Evolutionary conservation across 2,329 filamentous ascomycete species (phyloP).

Genomic region (Pseudodiploospora longispora): DNA sequence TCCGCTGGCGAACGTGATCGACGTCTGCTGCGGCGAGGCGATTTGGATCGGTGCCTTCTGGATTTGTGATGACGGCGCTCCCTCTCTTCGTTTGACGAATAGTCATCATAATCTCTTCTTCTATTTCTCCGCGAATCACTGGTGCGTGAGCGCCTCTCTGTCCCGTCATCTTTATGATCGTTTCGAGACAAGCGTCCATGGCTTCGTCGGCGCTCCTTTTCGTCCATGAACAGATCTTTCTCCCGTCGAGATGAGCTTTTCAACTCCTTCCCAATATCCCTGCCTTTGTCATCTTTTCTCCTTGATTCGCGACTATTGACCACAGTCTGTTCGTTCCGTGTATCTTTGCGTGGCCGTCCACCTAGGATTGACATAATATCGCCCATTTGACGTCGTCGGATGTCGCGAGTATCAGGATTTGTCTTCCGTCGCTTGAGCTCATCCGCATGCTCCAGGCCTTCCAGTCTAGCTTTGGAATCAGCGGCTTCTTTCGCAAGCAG

Average conservation of each 20-base stretch:
- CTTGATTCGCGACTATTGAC: slow-evolving; percentile 8
- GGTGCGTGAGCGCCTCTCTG: slow-evolving; percentile 5
- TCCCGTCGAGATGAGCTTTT: slow-evolving; percentile 6
- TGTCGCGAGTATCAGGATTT: slow-evolving; percentile 40
- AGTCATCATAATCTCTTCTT: neutral
- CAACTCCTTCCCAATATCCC: neutral
- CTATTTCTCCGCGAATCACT: slow-evolving; percentile 13
- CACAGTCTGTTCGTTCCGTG: slow-evolving; percentile 15
- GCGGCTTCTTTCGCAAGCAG: slow-evolving; percentile 76
- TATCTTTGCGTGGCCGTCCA: slow-evolving; percentile 22
- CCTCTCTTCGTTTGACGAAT: slow-evolving; percentile 1
- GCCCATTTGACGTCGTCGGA: slow-evolving; percentile 50
- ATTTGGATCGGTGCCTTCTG: slow-evolving; percentile 14
- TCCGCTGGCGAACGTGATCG: slow-evolving; percentile 25
- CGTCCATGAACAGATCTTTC: slow-evolving; percentile 11
- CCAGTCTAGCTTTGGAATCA: slow-evolving; percentile 66
- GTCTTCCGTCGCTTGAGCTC: slow-evolving; percentile 35
- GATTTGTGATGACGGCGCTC: slow-evolving; percentile 8
- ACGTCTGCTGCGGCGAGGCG: slow-evolving; percentile 16
- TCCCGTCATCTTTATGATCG: slow-evolving; percentile 9
- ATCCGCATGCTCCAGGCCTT: slow-evolving; percentile 45
- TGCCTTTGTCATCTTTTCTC: slow-evolving; percentile 1
- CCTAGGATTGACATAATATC: slow-evolving; percentile 52
- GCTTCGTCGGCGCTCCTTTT: slow-evolving; percentile 8
- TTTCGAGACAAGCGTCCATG: slow-evolving; percentile 18